Evolutionary conservation across 768 basidiomycete species (phyloP).

Genomic region (Leccinum uliginosum): DNA sequence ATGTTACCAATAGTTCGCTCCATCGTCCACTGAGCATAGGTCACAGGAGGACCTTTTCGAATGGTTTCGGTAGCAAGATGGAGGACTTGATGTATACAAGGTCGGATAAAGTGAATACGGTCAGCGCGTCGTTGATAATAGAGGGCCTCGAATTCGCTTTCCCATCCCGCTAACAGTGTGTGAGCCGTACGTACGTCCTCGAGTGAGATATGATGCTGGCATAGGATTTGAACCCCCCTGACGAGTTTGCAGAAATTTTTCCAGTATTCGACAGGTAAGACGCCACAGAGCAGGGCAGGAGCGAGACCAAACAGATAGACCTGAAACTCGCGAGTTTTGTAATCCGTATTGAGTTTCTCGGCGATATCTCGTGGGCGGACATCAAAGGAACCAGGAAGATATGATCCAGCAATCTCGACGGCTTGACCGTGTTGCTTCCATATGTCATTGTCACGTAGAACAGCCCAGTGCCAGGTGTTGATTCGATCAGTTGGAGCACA

Average conservation of each 20-base stretch:
- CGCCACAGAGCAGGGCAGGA: neutral
- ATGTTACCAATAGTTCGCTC: neutral
- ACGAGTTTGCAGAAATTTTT: neutral
- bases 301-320: neutral
- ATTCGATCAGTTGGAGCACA: neutral
- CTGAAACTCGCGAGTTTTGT: neutral
- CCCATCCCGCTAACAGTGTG: neutral
- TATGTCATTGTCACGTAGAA: neutral
- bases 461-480: neutral
- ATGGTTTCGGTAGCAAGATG: neutral
- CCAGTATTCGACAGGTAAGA: neutral
- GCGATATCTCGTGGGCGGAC: neutral
- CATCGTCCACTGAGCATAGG: conserved; percentile 2
- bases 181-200: neutral
- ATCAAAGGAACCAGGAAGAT: neutral
- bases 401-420: neutral
- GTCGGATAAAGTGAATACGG: neutral
- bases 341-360: neutral
- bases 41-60: neutral
- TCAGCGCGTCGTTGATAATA: neutral
- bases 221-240: neutral
- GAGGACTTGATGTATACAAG: neutral
- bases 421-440: neutral
- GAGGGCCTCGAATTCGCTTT: neutral
- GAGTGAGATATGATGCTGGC: neutral